Percentiles rank a stretch among this genome's conserved stretches.
phyloP scores from a whole-genome alignment of 2,329 filamentous ascomycete genomes.

The Phialophora verrucosa region DNA sequence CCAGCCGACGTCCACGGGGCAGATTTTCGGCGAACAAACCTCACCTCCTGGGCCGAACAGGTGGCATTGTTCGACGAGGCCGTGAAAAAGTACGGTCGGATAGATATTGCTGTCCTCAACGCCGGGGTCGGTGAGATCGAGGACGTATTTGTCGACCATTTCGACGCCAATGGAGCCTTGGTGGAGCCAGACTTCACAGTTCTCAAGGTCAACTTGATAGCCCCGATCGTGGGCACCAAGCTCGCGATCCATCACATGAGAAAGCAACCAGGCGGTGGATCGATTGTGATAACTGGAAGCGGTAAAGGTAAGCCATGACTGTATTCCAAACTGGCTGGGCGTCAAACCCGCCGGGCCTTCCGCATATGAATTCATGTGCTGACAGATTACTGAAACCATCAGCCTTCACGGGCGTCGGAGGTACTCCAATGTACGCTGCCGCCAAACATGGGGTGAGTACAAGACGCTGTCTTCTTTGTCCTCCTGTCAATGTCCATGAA shows the following conservation, averaged over 20 bases:
- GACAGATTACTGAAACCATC: not conserved
- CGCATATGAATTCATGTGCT: not conserved
- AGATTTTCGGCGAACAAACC: not conserved
- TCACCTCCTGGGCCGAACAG: not conserved
- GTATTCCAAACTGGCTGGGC: too few relatives aligned
- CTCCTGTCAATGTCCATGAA: not conserved
- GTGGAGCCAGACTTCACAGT: constrained; percentile 2
- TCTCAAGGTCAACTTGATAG: constrained; percentile 5
- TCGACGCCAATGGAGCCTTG: not conserved
- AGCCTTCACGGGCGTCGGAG: not conserved
- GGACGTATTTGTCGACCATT: not conserved
- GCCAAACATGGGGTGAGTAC: not conserved
- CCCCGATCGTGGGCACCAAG: constrained; percentile 6
- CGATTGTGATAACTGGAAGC: not conserved
- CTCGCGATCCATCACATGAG: constrained; percentile 4
- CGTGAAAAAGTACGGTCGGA: not conserved
- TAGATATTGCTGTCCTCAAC: not conserved
- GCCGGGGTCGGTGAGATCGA: not conserved
- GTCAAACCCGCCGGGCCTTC: too few relatives aligned
- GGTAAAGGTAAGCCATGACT: not conserved
- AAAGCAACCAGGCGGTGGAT: not conserved
- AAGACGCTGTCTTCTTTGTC: not conserved
- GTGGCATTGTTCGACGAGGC: not conserved
- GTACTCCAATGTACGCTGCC: not conserved
- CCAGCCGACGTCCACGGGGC: not conserved